Percentiles rank a stretch among this genome's conserved stretches.
Conservation (phyloP, 1,139 yeast species). For the Hyphopichia khmerensis region DNA sequence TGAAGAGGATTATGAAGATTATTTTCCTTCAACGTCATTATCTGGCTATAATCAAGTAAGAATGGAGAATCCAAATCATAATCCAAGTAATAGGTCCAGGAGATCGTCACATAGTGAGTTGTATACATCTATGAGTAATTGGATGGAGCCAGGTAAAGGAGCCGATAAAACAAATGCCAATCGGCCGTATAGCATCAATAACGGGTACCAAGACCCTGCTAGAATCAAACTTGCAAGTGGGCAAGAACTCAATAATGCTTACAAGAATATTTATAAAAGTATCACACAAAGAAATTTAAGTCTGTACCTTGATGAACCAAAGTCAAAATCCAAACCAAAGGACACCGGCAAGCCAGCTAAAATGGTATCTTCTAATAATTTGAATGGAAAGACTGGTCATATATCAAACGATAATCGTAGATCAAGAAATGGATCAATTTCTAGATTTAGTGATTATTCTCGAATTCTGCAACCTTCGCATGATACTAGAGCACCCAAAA, state of each 20-base stretch:
- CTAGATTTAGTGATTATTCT: slow-evolving; percentile 3
- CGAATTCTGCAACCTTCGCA: neutral
- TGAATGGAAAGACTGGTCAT: slow-evolving; percentile 7
- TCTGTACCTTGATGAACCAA: slow-evolving; percentile 15
- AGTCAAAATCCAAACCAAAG: slow-evolving; percentile 5
- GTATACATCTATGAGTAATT: slow-evolving; percentile 39
- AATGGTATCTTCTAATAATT: slow-evolving; percentile 3
- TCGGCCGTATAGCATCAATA: slow-evolving; percentile 2
- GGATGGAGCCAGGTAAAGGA: slow-evolving; percentile 41
- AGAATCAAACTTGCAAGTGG: neutral
- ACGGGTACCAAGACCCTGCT: slow-evolving; percentile 1
- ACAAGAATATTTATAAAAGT: slow-evolving; percentile 35
- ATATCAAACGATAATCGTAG: slow-evolving; percentile 2
- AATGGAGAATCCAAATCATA: neutral
- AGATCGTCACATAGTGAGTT: slow-evolving; percentile 44
- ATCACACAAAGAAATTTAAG: slow-evolving; percentile 34
- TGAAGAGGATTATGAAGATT: slow-evolving; percentile 12
- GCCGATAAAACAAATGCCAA: no score
- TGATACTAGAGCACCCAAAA: neutral
- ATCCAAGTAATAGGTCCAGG: slow-evolving; percentile 19
- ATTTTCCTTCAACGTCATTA: slow-evolving; percentile 36
- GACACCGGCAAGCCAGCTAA: slow-evolving; percentile 4
- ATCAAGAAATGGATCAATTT: slow-evolving; percentile 4
- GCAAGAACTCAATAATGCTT: slow-evolving; percentile 28
- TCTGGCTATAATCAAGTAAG: slow-evolving; percentile 32